Conservation (phyloP, 176 grass and related monocot species). For the Oryza glaberrima region DNA sequence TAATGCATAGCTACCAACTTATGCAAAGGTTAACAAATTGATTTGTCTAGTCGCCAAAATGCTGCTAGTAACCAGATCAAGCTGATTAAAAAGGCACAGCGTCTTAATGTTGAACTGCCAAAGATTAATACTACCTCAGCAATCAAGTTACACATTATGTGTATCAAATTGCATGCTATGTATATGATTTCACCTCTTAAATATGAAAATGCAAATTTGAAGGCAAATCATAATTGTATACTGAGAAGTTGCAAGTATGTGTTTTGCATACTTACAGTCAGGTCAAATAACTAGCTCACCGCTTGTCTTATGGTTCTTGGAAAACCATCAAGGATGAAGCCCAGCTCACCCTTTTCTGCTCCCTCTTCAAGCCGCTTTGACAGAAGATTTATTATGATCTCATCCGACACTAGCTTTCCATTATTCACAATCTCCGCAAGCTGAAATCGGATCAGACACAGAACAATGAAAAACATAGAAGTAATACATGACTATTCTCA, state of each 20-base stretch:
- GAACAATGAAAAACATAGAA: constrained; percentile 1
- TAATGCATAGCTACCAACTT: not conserved
- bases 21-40: not conserved
- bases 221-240: not conserved
- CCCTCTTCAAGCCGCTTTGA: constrained; percentile 79
- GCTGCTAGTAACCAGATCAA: not conserved
- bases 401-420: constrained; percentile 90
- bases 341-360: constrained; percentile 76
- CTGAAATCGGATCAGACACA: constrained; percentile 49
- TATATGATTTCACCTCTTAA: not conserved
- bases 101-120: not conserved
- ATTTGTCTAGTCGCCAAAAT: not conserved
- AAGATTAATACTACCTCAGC: not conserved
- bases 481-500: not conserved
- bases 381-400: constrained; percentile 85
- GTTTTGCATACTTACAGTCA: constrained; percentile 52
- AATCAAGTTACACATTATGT: not conserved
- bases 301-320: constrained; percentile 97
- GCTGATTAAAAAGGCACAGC: not conserved
- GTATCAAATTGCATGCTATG: not conserved
- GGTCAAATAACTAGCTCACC: constrained; percentile 78
- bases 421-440: constrained; percentile 85
- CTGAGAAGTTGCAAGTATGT: constrained; percentile 38
- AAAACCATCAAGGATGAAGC: constrained; percentile 97
- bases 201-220: not conserved